A percentile compares a stretch with the other conserved stretches of the same genome.
phyloP scores from a whole-genome alignment of 148 eudicot genomes.

The Polygonum maritimum region DNA sequence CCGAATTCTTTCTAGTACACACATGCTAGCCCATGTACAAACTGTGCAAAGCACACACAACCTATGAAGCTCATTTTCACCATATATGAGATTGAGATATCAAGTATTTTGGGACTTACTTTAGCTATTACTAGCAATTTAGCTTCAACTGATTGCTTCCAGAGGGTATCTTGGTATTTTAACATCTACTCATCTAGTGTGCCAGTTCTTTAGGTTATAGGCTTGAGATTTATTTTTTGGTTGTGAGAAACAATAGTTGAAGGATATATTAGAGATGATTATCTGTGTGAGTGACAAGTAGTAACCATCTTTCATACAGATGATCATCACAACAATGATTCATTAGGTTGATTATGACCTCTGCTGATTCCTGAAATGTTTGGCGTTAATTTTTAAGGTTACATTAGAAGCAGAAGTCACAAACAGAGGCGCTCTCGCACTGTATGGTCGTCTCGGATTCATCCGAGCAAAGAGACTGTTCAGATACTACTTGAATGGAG shows the following conservation, averaged over 20 bases:
- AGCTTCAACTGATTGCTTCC: neutral
- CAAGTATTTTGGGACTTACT: neutral
- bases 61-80: neutral
- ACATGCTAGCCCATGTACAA: neutral
- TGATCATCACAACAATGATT: neutral
- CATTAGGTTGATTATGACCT: neutral
- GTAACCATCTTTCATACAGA: neutral
- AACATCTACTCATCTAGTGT: neutral
- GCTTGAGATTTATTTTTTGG: neutral
- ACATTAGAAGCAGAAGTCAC: slow-evolving; percentile 97
- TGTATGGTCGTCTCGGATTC: slow-evolving; percentile 92
- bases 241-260: neutral
- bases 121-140: neutral
- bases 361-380: neutral
- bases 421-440: slow-evolving; percentile 88
- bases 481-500: slow-evolving; percentile 87
- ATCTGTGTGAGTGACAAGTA: neutral
- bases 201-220: neutral
- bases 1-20: neutral
- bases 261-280: neutral
- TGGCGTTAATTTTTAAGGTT: slow-evolving; percentile 40
- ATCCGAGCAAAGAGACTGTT: slow-evolving; percentile 90
- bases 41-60: neutral
- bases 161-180: neutral
- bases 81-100: neutral